Base-by-base conservation (phyloP, 2,329 filamentous ascomycete genomes). In the Fusarium agapanthi region DNA sequence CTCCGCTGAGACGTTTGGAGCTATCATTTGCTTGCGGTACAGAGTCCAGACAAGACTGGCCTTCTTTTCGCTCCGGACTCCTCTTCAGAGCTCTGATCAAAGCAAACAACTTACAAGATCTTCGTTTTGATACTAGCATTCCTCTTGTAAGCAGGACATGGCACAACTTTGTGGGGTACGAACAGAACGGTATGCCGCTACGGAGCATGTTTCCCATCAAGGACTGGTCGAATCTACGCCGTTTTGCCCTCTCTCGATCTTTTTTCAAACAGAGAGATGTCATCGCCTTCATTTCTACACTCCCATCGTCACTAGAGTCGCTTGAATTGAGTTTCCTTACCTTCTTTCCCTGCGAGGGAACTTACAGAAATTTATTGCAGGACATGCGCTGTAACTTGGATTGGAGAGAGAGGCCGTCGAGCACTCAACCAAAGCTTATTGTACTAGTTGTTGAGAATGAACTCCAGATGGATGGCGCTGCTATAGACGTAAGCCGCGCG, bases 311-410 rank as follows among this genome's bases (percentile, higher is more conserved):
- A 1, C 28, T 82, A 2, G 71, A 74, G 15, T 79, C 78, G 3
- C 65, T 83, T 1, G 77, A 84, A 34, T 69, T 84, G 11, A 82
- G 80, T 48, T 79, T 78, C 18, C 67, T 83, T 2, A 15, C 14
- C 7, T 82, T 82, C 30, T 3, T 77, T 20, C 61, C 69, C 24
- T 7, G 20, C 7, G 7, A 40, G 16, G 59, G 53, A 6, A 11
- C 38, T 11, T 67, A 73, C 11, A 28, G 53, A 5, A n/a, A 44
- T 18, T 11, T 75, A 8, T 28, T 73, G 4, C 15, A 61, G 18
- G 48, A 67, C 0, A 57, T 75, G 34, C 57, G 70, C 6, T 32
- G 50, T 4, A 63, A 28, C 1, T 35, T 62, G 1, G 60, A 15
- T 2, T 75, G 67, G 73, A 62, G 57, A 5, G 59, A 61, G 4